Base-by-base conservation (phyloP, 1,284 basidiomycete genomes). In the Pisolithus thermaeus region DNA sequence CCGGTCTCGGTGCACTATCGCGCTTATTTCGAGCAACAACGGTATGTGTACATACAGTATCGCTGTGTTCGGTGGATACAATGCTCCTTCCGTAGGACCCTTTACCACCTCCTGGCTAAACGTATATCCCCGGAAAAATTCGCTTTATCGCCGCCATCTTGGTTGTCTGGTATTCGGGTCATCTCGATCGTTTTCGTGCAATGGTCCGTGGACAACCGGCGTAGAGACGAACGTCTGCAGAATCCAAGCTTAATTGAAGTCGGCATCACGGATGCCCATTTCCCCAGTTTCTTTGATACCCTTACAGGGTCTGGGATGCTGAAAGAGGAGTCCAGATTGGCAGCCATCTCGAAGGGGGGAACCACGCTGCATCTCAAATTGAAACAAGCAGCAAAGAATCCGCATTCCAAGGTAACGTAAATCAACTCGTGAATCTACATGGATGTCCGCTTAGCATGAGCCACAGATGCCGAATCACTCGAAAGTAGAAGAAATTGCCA, bases 241-340 rank as follows among this genome's bases (percentile, higher is more conserved):
- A 52, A 56, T 0, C 65, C 64, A 4, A 5, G 1, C 4, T 42
- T 66, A 2, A 41, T 69, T 35, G 54, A 60, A 3, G 53, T 56
- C 1, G 65, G 68, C 16, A 68, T 67, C 65, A 69, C 65, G 3
- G 67, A 70, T 9, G 49, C 52, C 40, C n/a, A 43, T 20, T 52
- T 67, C 23, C 66, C 65, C 2, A 47, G 53, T 28, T 67, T 69
- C 37, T 59, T 66, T 2, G 55, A 57, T 5, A 46, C 47, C 11
- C 50, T 53, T 38, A 45, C 49, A 5, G n/a, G 56, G 25, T 20
- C 18, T 20, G 18, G 18, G 18, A 20, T 20, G 18, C 18, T 20
- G 18, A 20, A 20, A 20, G 18, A 20, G 18, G 18, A 20, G 18
- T 20, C 18, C 18, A 20, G 18, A 20, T 20, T 20, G 18, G 18